These are phyloP conservation scores for Podospora didyma DNA, from an alignment of 495 filamentous ascomycete genomes.

Conservation along the genomic window DNA sequence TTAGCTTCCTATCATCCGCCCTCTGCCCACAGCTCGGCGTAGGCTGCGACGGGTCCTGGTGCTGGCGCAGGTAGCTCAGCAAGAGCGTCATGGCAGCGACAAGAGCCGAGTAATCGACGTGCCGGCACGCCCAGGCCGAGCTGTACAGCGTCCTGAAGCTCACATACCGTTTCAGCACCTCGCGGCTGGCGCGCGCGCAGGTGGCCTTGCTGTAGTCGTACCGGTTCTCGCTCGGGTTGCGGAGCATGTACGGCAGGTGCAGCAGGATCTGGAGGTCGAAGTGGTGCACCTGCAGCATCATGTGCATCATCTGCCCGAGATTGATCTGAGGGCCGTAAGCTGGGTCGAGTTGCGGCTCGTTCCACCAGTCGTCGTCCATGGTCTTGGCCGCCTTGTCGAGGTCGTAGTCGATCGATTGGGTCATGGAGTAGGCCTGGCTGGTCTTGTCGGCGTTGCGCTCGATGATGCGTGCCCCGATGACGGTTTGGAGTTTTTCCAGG, in stretches of 20 bases:
- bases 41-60: slow-evolving; percentile 20
- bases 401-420: slow-evolving; percentile 42
- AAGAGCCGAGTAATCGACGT: slow-evolving; percentile 43
- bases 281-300: slow-evolving; percentile 45
- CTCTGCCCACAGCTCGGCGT: slow-evolving; percentile 32
- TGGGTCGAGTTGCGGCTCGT: slow-evolving; percentile 13
- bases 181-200: slow-evolving; percentile 37
- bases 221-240: slow-evolving; percentile 35
- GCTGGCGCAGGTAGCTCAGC: slow-evolving; percentile 34
- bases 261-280: slow-evolving; percentile 39
- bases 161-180: slow-evolving; percentile 38
- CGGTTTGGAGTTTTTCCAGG: slow-evolving; percentile 32
- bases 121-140: slow-evolving; percentile 35
- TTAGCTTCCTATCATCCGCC: slow-evolving; percentile 29
- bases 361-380: slow-evolving; percentile 39
- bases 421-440: slow-evolving; percentile 20
- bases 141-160: slow-evolving; percentile 31
- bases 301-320: slow-evolving; percentile 21
- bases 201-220: slow-evolving; percentile 48
- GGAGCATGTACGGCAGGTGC: slow-evolving; percentile 47
- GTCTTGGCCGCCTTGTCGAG: slow-evolving; percentile 36
- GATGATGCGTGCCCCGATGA: slow-evolving; percentile 36
- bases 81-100: slow-evolving; percentile 43
- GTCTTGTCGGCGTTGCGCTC: slow-evolving; percentile 34
- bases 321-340: slow-evolving; percentile 11